These are phyloP conservation scores for Apiotrichum gracile DNA, from an alignment of 1,284 basidiomycete species.

Conservation along the genomic window DNA sequence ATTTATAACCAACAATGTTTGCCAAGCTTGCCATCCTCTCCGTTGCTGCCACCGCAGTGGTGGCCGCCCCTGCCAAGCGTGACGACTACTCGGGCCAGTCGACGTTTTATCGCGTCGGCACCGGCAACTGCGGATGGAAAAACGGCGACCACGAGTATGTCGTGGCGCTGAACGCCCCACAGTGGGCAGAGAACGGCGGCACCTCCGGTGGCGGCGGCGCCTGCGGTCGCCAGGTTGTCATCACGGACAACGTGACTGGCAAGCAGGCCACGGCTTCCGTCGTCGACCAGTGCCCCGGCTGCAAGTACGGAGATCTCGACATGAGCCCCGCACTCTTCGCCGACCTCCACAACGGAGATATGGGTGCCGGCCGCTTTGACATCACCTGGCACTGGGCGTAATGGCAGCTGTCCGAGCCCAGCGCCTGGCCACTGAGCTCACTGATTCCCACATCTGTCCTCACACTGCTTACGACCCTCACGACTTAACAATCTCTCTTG, in stretches of 20 bases:
- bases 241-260: slow-evolving; percentile 59
- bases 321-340: slow-evolving; percentile 49
- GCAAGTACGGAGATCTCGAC: slow-evolving; percentile 49
- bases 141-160: slow-evolving; percentile 31
- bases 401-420: too few relatives aligned
- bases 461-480: too few relatives aligned
- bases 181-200: slow-evolving; percentile 18
- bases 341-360: slow-evolving; percentile 29
- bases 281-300: slow-evolving; percentile 50
- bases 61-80: slow-evolving; percentile 18
- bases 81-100: background rate
- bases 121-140: slow-evolving; percentile 36
- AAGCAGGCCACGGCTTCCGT: slow-evolving; percentile 58
- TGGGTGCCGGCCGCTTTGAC: slow-evolving; percentile 40
- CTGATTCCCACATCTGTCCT: too few relatives aligned
- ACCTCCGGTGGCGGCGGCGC: background rate
- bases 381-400: slow-evolving; percentile 20
- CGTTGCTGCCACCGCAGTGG: slow-evolving; percentile 22
- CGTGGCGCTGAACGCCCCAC: slow-evolving; percentile 35
- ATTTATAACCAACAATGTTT: slow-evolving; percentile 15
- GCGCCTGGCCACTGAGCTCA: too few relatives aligned
- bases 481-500: too few relatives aligned
- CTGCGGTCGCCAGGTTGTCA: slow-evolving; percentile 55
- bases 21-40: slow-evolving; percentile 24
- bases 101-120: slow-evolving; percentile 15